A percentile compares a stretch with the other conserved stretches of the same genome.
Evolutionary conservation across 1,139 yeast species (phyloP).

Genomic region (Debaryomyces coudertii): DNA sequence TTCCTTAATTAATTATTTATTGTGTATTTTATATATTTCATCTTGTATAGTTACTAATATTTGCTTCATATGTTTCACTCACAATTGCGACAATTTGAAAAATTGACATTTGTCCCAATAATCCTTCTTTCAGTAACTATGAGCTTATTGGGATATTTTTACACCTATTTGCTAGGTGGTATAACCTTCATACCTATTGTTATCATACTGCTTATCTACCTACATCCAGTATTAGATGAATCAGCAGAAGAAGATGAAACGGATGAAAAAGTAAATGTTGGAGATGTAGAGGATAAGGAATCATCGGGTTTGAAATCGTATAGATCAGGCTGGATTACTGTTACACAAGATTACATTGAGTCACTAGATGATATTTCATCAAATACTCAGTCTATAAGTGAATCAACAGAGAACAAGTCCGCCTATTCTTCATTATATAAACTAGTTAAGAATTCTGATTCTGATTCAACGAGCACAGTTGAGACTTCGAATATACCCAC

Average conservation of each 20-base stretch:
- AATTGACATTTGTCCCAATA: neutral
- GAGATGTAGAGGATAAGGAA: constrained; percentile 61
- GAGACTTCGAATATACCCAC: constrained; percentile 3
- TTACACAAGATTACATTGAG: constrained; percentile 74
- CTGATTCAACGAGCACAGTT: constrained; percentile 10
- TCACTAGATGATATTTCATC: constrained; percentile 40
- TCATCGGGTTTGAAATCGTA: constrained; percentile 66
- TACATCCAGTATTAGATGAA: constrained; percentile 31
- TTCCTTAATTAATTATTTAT: constrained; percentile 9
- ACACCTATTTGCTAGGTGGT: constrained; percentile 66
- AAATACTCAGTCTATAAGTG: constrained; percentile 40
- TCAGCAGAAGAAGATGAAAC: constrained; percentile 19
- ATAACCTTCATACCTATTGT: constrained; percentile 71
- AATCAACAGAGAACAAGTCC: constrained; percentile 47
- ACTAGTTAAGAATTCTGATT: constrained; percentile 45
- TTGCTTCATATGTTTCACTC: constrained; percentile 1
- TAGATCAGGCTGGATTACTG: constrained; percentile 80
- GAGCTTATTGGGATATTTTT: constrained; percentile 27
- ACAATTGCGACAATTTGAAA: neutral
- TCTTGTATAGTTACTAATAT: constrained; percentile 10
- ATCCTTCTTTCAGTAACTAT: constrained; percentile 12
- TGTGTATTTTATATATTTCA: constrained; percentile 8
- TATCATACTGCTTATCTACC: constrained; percentile 36
- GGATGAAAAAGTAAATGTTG: constrained; percentile 51
- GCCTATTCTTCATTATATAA: constrained; percentile 65